Evolutionary conservation across 1,284 basidiomycete genomes (phyloP), one percentile per base, ranked within the genome.

Genomic region (Quambalaria eucalypti): DNA sequence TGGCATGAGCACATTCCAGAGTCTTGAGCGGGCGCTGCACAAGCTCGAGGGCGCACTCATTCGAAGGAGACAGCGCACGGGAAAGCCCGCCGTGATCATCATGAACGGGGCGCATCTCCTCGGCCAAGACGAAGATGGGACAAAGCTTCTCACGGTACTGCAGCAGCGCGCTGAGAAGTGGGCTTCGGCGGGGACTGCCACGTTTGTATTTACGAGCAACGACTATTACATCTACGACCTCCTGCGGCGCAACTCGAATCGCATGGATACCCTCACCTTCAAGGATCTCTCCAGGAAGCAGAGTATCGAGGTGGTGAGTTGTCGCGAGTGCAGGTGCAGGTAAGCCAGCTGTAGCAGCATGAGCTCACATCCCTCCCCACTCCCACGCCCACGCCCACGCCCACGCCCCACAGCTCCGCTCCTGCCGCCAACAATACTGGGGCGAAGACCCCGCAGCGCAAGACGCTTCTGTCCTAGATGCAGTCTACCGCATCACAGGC

Each of bases 211-310:
- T 39, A 65, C 66, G 2, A 56, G 64, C 0, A 64, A 67, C 44
- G 68, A 72, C 54, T 72, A 72, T 54, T 62, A 61, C 59, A 61
- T 70, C 16, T 72, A 64, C 51, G 68, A 72, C 38, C 56, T 60
- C 23, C 54, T 70, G 46, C 50, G 69, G 5, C 68, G 66, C 53
- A 62, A 64, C 8, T 65, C 64, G 9, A 68, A 66, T 42, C 57
- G 68, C 14, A 72, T 72, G 69, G 69, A 72, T 59, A 68, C 68
- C 21, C 54, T 72, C 3, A 68, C 69, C 14, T 66, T 72, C 54
- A 54, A 60, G 26, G 68, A 72, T 46, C 61, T 72, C 8, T 53
- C 61, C 16, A 55, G 68, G 0, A 51, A 55, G 3, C 69, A 72
- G 48, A 59, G 68, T 21, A 56, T 72, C 54, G 60, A 66, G 25